Evolutionary conservation across 2,329 filamentous ascomycete genomes (phyloP).

Genomic region (Sporothrix curviconia): DNA sequence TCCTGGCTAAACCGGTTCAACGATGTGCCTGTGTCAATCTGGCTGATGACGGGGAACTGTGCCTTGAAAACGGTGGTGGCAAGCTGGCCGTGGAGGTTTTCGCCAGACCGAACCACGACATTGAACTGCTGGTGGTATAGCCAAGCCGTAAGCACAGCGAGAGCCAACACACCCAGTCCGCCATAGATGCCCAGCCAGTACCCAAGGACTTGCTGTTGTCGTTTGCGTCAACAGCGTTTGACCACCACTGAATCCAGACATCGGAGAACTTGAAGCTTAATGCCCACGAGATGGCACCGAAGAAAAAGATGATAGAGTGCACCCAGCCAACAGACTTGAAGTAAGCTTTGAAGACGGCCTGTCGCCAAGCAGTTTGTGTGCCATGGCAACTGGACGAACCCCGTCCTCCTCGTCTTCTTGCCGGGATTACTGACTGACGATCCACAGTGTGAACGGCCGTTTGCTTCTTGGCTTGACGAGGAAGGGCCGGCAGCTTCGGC

Average conservation of each 20-base stretch:
- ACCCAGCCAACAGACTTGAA: neutral
- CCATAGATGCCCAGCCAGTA: conserved; percentile 8
- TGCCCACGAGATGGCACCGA: neutral
- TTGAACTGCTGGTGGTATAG: conserved; percentile 6
- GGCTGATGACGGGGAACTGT: conserved; percentile 4
- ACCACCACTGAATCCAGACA: conserved; percentile 7
- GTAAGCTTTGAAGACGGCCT: neutral
- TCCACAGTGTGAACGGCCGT: too few species aligned
- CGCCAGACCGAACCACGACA: neutral
- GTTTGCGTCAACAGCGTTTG: neutral
- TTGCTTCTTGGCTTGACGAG: too few species aligned
- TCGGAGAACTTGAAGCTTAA: conserved; percentile 5
- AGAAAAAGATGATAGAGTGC: neutral
- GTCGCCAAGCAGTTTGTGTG: conserved; percentile 10
- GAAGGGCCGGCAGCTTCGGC: neutral
- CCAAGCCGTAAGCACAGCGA: neutral
- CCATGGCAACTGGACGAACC: conserved; percentile 17
- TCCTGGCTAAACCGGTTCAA: conserved; percentile 11
- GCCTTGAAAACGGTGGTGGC: neutral
- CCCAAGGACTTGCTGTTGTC: neutral
- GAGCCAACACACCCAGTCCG: neutral
- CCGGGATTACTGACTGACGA: too few species aligned
- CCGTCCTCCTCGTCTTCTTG: neutral
- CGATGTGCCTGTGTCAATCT: neutral
- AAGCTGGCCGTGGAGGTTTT: neutral